Conservation (phyloP, 2,329 filamentous ascomycete genomes). For the Rutstroemia sp. region DNA sequence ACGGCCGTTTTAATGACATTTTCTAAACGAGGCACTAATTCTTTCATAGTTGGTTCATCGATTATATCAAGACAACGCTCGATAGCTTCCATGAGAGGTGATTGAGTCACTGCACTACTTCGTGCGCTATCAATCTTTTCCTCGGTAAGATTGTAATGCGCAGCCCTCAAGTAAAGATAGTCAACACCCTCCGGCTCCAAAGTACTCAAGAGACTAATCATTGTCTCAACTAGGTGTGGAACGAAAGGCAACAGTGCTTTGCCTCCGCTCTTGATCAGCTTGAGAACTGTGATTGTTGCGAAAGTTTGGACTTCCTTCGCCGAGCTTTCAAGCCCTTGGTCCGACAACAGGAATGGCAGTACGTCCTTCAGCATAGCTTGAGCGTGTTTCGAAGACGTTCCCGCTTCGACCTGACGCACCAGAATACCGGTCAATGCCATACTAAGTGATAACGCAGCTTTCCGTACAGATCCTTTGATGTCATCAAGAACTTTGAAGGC, state of each 20-base stretch:
- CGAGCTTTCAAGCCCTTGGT: slow-evolving; percentile 80
- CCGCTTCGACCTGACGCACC: slow-evolving; percentile 77
- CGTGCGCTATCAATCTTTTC: slow-evolving; percentile 87
- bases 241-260: slow-evolving; percentile 72
- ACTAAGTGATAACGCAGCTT: slow-evolving; percentile 74
- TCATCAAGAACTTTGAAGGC: slow-evolving; percentile 92
- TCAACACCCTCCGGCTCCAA: slow-evolving; percentile 86
- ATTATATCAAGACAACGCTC: slow-evolving; percentile 81
- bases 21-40: slow-evolving; percentile 65
- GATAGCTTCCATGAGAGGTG: slow-evolving; percentile 87
- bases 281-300: slow-evolving; percentile 72
- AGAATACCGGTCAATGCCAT: slow-evolving; percentile 78
- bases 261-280: slow-evolving; percentile 87
- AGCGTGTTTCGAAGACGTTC: slow-evolving; percentile 61
- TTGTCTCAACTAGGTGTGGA: slow-evolving; percentile 69
- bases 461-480: slow-evolving; percentile 84
- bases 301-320: slow-evolving; percentile 84
- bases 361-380: slow-evolving; percentile 77
- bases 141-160: slow-evolving; percentile 74
- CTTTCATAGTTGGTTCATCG: slow-evolving; percentile 69
- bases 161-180: slow-evolving; percentile 84
- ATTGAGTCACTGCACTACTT: slow-evolving; percentile 72
- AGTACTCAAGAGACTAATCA: slow-evolving; percentile 76
- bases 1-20: slow-evolving; percentile 77
- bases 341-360: slow-evolving; percentile 82